Evolutionary conservation across 768 basidiomycete species (phyloP), one percentile per base, ranked within the genome.

Genomic region (Suillus americanus): DNA sequence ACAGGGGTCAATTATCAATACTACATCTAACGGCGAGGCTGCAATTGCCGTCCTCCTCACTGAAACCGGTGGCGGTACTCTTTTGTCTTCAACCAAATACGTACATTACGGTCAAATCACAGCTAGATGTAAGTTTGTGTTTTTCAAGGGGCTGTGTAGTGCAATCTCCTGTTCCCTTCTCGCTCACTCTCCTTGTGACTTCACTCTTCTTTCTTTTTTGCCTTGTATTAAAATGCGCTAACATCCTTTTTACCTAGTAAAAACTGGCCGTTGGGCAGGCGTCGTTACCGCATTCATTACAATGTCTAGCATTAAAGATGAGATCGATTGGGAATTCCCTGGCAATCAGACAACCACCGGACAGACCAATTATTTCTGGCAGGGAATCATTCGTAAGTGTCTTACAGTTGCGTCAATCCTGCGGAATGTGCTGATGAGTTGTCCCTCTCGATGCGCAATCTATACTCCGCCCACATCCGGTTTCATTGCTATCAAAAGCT

Each of bases 261-360:
- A 92, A 78, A 89, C 91, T 1, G 86, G 90, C 48, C 84, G 86
- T 63, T 93, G 91, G 91, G 82, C 73, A 20, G 93, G 93, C 40
- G 88, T 95, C 8, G 89, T 96, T 61, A 89, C 89, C 1, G 93
- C 94, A 10, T 91, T 90, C 77, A 91, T 93, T 70, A 90, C 89
- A 6, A 94, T 94, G 93, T 86, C 85, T 69, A 85, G 89, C 67
- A 82, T 93, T 69, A 92, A 91, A 73, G 90, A 92, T 71, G 92
- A 94, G 73, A 91, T 94, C 60, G 92, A 94, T 67, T 93, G 92
- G 91, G 91, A 93, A 73, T 94, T 88, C 70, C 89, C 91, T 62
- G 90, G 91, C 7, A 79, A 79, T 54, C 70, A 76, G 23, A 88
- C 86, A 3, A 85, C 84, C 2, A 71, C 87, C 62, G 93, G 81